Percentiles rank a stretch among this genome's conserved stretches.
Evolutionary conservation across 768 basidiomycete genomes (phyloP).

Genomic region (Lentinula boryana): DNA sequence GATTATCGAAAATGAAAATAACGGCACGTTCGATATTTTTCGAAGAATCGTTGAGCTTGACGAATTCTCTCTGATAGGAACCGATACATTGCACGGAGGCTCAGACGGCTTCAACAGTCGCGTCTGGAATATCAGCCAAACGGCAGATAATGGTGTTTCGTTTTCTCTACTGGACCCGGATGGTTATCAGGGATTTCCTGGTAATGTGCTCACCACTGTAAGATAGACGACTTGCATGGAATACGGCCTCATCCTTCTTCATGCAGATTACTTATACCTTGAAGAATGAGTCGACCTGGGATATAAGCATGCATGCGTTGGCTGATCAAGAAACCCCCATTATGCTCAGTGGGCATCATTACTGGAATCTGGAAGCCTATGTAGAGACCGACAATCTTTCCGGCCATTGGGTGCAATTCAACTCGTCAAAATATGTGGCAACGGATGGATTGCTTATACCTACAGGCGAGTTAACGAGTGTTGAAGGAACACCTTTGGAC

Average conservation of each 20-base stretch:
- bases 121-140: slow-evolving; percentile 23
- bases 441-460: no score
- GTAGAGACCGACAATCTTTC: no score
- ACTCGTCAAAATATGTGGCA: no score
- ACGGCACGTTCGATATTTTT: slow-evolving; percentile 10
- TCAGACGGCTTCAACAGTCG: slow-evolving; percentile 33
- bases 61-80: no score
- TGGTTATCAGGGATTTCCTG: slow-evolving; percentile 44
- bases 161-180: slow-evolving; percentile 24
- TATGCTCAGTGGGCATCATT: slow-evolving; percentile 31
- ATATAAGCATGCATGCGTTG: no score
- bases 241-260: slow-evolving; percentile 27
- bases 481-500: no score
- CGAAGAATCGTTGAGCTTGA: slow-evolving; percentile 27
- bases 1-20: slow-evolving; percentile 14
- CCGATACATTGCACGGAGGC: slow-evolving; percentile 34
- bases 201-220: slow-evolving; percentile 29
- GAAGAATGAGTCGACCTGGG: no score
- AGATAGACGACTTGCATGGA: slow-evolving; percentile 16
- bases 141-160: no score
- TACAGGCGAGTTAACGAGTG: no score
- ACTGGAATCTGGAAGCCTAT: no score
- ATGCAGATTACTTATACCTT: slow-evolving; percentile 17
- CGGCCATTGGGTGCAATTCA: no score
- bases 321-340: slow-evolving; percentile 28